Percentiles rank a stretch among this genome's conserved stretches.
phyloP scores from a whole-genome alignment of 106 monocot species.

The Dioscorea alata region DNA sequence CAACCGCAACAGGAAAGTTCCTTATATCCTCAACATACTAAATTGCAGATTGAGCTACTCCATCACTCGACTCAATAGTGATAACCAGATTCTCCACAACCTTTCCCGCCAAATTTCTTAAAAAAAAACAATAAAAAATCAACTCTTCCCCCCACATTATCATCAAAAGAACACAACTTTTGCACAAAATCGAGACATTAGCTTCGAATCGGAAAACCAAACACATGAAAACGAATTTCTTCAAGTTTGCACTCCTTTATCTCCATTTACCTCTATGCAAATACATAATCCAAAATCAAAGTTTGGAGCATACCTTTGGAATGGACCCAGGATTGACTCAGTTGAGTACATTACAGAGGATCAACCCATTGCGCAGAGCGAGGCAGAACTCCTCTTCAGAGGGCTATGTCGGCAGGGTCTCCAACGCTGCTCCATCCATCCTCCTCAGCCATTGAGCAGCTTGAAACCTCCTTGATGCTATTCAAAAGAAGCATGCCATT shows the following conservation, averaged over 20 bases:
- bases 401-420: conserved; percentile 18
- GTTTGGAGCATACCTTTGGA: conserved; percentile 17
- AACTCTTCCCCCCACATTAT: neutral
- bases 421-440: conserved; percentile 26
- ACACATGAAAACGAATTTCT: too few relatives aligned
- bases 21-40: conserved; percentile 52
- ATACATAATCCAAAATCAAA: too few relatives aligned
- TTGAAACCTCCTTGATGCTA: conserved; percentile 30
- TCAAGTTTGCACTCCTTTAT: too few relatives aligned
- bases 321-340: conserved; percentile 32
- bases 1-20: conserved; percentile 37
- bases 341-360: conserved; percentile 46
- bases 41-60: conserved; percentile 34
- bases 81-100: conserved; percentile 28
- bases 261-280: too few relatives aligned
- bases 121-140: neutral
- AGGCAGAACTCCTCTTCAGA: conserved; percentile 38
- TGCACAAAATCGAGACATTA: too few relatives aligned
- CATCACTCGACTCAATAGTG: conserved; percentile 23
- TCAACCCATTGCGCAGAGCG: conserved; percentile 32
- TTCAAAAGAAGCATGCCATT: neutral
- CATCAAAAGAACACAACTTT: too few relatives aligned
- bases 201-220: too few relatives aligned
- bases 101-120: neutral
- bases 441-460: conserved; percentile 29